Base-by-base conservation (phyloP, 208 protist species). In the Wallacemonas sp. region DNA sequence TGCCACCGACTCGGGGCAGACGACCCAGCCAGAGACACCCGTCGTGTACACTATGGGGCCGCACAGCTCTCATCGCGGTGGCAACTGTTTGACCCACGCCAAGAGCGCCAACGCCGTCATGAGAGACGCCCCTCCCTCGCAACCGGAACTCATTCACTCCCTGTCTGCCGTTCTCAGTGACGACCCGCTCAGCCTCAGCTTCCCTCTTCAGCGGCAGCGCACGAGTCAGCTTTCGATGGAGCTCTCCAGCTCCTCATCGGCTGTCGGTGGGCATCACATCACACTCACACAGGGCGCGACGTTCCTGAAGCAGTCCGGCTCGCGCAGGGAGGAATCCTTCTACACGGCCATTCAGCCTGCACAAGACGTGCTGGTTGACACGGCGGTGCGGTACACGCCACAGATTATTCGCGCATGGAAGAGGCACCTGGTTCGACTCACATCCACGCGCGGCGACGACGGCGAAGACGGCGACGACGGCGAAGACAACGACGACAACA, bases 231-330 rank as follows among this genome's bases (percentile, higher is more conserved):
- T 46, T 3, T 61, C 55, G 36, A 55, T 54, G 11, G 69, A 80
- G 2, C 17, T 80, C 24, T 83, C 78, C 2, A 83, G 78, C 74
- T 80, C 78, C 26, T 55, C 47, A 17, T 73, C 72, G 14, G 85
- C 88, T 0, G 72, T 95, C 9, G 87, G 89, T 27, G 89, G 89
- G 5, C 89, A 95, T 48, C 89, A 95, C 74, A 47, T 95, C 68
- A 75, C 85, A 2, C 68, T 95, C 30, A 80, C 70, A 30, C 57
- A 77, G 32, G 80, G 81, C 11, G 74, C 72, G 36, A 73, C 72
- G 23, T 93, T 95, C 46, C 61, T 92, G 63, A 95, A 95, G 80
- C 76, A 92, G 65, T 85, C 86, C 16, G 68, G 83, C 66, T 87
- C 81, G 0, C 68, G 74, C 0, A 76, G 89, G 6, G 86, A 95